These are phyloP conservation scores for Rosa chinensis DNA, from an alignment of 306 rosid species.

Conservation along the genomic window DNA sequence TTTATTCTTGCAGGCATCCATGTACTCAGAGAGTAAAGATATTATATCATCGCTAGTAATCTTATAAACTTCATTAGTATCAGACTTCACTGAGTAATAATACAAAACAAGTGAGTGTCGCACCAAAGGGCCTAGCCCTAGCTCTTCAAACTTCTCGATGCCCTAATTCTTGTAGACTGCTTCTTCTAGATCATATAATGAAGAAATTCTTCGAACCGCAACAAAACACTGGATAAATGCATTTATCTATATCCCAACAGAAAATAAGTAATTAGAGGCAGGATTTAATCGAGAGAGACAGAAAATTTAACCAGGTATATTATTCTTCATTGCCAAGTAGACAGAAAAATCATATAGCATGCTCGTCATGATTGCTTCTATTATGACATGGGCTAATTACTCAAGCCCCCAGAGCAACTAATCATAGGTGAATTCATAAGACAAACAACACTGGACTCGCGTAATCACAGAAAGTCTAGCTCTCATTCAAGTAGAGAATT, in stretches of 20 bases:
- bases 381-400: too few species aligned
- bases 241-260: conserved; percentile 61
- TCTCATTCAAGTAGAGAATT: neutral
- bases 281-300: neutral
- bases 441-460: neutral
- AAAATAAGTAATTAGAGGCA: conserved; percentile 13
- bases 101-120: conserved; percentile 72
- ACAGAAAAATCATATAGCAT: neutral
- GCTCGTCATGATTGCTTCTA: neutral
- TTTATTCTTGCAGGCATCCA: conserved; percentile 23
- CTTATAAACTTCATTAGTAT: conserved; percentile 52
- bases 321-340: neutral
- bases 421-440: neutral
- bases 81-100: conserved; percentile 56
- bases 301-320: neutral
- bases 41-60: conserved; percentile 65
- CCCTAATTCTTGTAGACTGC: conserved; percentile 74
- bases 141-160: conserved; percentile 55
- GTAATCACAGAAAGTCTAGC: neutral
- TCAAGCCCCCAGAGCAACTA: neutral
- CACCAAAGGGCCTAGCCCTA: conserved; percentile 81
- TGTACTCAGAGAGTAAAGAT: conserved; percentile 36
- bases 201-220: conserved; percentile 64
- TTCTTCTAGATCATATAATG: conserved; percentile 71
- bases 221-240: conserved; percentile 89